A percentile compares a stretch with the other conserved stretches of the same genome.
Evolutionary conservation across 257 asterid genomes (phyloP).

Genomic region (Forsythia viridissima): DNA sequence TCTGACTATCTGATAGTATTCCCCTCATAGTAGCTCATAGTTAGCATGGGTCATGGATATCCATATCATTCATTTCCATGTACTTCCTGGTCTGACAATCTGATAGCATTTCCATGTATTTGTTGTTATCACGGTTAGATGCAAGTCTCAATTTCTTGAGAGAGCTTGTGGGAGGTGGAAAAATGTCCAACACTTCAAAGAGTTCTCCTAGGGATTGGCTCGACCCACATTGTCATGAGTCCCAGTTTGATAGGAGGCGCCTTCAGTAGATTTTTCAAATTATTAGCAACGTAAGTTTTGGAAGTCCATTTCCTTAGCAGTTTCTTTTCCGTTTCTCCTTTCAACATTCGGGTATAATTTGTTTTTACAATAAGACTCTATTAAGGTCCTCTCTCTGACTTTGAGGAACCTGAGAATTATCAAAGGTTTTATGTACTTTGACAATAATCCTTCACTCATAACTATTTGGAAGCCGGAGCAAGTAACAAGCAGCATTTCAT

Average conservation of each 20-base stretch:
- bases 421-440: slow-evolving; percentile 17
- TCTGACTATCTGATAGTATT: too few species aligned
- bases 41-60: too few species aligned
- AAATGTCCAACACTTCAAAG: slow-evolving; percentile 45
- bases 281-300: slow-evolving; percentile 15
- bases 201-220: slow-evolving; percentile 79
- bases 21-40: too few species aligned
- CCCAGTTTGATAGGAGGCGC: slow-evolving; percentile 67
- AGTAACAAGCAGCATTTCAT: neutral
- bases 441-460: slow-evolving; percentile 3
- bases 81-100: too few species aligned
- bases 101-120: too few species aligned
- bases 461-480: neutral
- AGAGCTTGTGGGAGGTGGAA: slow-evolving; percentile 81
- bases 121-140: too few species aligned
- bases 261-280: slow-evolving; percentile 21
- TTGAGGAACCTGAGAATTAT: slow-evolving; percentile 1
- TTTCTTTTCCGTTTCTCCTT: neutral
- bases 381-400: neutral
- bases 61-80: too few species aligned
- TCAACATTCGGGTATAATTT: neutral
- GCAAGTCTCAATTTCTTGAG: slow-evolving; percentile 28
- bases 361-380: slow-evolving; percentile 23
- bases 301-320: neutral
- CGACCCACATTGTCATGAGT: slow-evolving; percentile 91